phyloP scores from a whole-genome alignment of 1,284 basidiomycete species.

The Ganoderma meredithae region DNA sequence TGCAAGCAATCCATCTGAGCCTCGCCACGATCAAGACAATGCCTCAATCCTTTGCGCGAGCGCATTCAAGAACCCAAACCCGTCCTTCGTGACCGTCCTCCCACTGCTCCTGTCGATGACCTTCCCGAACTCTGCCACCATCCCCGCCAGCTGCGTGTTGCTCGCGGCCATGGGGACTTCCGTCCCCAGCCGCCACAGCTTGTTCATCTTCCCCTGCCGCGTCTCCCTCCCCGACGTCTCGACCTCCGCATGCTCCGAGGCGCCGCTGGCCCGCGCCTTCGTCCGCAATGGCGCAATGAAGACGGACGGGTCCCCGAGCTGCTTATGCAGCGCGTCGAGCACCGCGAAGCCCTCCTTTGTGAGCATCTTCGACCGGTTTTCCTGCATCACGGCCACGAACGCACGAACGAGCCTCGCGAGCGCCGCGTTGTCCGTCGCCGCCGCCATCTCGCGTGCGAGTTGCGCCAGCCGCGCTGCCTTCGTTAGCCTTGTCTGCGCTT shows the following conservation, averaged over 20 bases:
- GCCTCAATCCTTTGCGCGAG: slow-evolving; percentile 58
- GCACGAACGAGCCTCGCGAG: slow-evolving; percentile 62
- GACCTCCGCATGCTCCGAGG: slow-evolving; percentile 26
- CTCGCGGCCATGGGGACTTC: slow-evolving; percentile 58
- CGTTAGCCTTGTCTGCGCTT: slow-evolving; percentile 40
- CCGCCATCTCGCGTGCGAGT: slow-evolving; percentile 50
- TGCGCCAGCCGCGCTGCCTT: slow-evolving; percentile 64
- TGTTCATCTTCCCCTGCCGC: slow-evolving; percentile 57
- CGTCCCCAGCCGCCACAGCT: slow-evolving; percentile 59
- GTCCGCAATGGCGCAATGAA: slow-evolving; percentile 61
- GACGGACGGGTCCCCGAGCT: slow-evolving; percentile 69
- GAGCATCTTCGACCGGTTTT: slow-evolving; percentile 67
- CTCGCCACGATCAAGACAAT: slow-evolving; percentile 23
- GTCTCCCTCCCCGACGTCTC: slow-evolving; percentile 46
- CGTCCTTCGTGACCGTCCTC: slow-evolving; percentile 78
- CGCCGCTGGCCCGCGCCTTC: slow-evolving; percentile 50
- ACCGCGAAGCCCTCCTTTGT: slow-evolving; percentile 77
- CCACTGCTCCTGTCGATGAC: slow-evolving; percentile 71
- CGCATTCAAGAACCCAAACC: slow-evolving; percentile 71
- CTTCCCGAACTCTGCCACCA: slow-evolving; percentile 72
- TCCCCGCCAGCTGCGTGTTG: slow-evolving; percentile 62
- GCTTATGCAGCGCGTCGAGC: slow-evolving; percentile 71
- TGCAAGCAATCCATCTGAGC: background rate
- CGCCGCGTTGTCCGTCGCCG: slow-evolving; percentile 59
- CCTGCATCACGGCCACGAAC: slow-evolving; percentile 65